A percentile compares a stretch with the other conserved stretches of the same genome.
Conservation (phyloP, 2,329 filamentous ascomycete species). For the Clarireedia sp. region DNA sequence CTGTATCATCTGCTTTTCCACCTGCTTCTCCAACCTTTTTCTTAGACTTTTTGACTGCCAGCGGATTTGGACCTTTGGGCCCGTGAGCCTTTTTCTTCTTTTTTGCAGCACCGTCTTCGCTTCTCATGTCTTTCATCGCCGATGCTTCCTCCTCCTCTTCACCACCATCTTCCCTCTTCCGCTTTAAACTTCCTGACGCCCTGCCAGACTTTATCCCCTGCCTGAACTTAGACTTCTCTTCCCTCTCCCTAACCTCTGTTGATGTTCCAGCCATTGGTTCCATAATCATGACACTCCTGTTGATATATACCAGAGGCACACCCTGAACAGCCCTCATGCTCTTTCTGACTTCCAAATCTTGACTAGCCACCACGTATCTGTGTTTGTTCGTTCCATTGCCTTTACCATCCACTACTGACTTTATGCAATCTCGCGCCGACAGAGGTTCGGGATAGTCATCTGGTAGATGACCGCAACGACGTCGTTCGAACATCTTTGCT, state of each 20-base stretch:
- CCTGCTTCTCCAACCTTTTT: slow-evolving; percentile 31
- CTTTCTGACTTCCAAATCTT: slow-evolving; percentile 56
- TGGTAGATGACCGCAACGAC: slow-evolving; percentile 71
- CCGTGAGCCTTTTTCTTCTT: slow-evolving; percentile 52
- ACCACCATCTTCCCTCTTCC: slow-evolving; percentile 29
- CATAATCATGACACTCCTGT: slow-evolving; percentile 70
- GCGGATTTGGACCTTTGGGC: slow-evolving; percentile 61
- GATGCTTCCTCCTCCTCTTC: slow-evolving; percentile 25
- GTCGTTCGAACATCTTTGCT: slow-evolving; percentile 67
- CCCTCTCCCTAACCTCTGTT: slow-evolving; percentile 52
- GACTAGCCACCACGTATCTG: slow-evolving; percentile 69
- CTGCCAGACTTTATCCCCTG: slow-evolving; percentile 52
- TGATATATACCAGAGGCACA: slow-evolving; percentile 71
- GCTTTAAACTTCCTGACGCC: slow-evolving; percentile 32
- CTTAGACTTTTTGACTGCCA: slow-evolving; percentile 63
- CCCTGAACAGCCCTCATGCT: slow-evolving; percentile 60
- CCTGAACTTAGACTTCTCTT: slow-evolving; percentile 69
- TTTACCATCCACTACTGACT: slow-evolving; percentile 72
- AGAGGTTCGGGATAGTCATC: slow-evolving; percentile 65
- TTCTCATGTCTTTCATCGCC: slow-evolving; percentile 14
- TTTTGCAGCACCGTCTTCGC: slow-evolving; percentile 26
- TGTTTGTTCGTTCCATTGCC: slow-evolving; percentile 64
- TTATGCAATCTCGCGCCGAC: slow-evolving; percentile 60
- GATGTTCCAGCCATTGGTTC: slow-evolving; percentile 67
- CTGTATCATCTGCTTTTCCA: slow-evolving; percentile 17